phyloP scores from a whole-genome alignment of 2,329 filamentous ascomycete genomes.

The Furcasterigmium sp. region DNA sequence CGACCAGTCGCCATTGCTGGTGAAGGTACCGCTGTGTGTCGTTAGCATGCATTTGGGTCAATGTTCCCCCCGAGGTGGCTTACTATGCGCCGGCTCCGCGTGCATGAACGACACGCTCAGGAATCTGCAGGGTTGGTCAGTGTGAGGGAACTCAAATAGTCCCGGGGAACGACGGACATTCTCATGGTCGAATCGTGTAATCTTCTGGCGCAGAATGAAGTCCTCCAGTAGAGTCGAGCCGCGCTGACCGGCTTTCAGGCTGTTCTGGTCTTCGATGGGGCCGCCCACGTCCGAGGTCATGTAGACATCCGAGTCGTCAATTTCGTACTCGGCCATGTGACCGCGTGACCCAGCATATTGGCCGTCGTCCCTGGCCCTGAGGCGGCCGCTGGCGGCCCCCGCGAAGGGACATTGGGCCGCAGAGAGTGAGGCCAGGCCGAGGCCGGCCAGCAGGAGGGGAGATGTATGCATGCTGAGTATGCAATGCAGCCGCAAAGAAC shows the following conservation, averaged over 20 bases:
- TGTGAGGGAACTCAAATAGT: too few relatives aligned
- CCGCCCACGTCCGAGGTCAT: constrained; percentile 64
- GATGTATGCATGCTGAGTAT: constrained; percentile 6
- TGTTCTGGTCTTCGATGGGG: constrained; percentile 62
- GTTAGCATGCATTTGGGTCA: not conserved
- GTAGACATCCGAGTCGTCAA: constrained; percentile 45
- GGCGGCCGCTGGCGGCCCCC: constrained; percentile 12
- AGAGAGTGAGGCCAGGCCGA: constrained; percentile 13
- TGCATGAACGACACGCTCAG: constrained; percentile 64
- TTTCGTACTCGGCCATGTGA: constrained; percentile 28
- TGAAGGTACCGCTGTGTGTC: constrained; percentile 53
- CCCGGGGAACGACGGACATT: constrained; percentile 38
- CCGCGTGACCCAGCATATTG: constrained; percentile 18
- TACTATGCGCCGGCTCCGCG: constrained; percentile 61
- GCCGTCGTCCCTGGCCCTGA: constrained; percentile 18
- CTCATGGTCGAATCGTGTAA: constrained; percentile 66
- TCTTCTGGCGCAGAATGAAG: constrained; percentile 68
- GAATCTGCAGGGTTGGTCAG: constrained; percentile 32
- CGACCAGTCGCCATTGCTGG: constrained; percentile 58
- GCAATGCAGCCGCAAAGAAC: not conserved
- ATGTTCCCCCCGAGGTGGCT: too few relatives aligned
- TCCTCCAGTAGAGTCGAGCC: constrained; percentile 68
- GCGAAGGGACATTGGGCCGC: constrained; percentile 27
- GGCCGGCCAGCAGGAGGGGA: constrained; percentile 14
- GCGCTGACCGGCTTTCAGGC: constrained; percentile 58